Base-by-base conservation (phyloP, 2,329 filamentous ascomycete genomes). In the Graphilbum sp. region DNA sequence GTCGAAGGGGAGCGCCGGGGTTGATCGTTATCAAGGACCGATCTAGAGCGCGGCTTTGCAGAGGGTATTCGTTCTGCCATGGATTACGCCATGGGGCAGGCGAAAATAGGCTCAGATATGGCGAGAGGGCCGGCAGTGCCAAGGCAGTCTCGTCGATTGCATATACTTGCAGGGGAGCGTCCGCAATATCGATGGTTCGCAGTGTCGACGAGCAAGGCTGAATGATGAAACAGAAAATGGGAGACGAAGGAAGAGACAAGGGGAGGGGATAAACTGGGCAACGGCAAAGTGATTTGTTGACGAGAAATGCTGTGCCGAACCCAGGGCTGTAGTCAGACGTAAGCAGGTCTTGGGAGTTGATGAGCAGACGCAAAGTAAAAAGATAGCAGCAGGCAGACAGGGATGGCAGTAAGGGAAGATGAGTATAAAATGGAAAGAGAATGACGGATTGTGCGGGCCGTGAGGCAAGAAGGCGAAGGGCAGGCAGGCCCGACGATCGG, bases 11-110 rank as follows among this genome's bases (percentile, higher is more conserved):
- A 38, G 29, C 18, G 41, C 16, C 36, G 43, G 19, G 41, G 35
- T n/a, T 27, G 35, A 38, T 45, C 62, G 66, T 67, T 65, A 58
- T 70, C 64, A 60, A 62, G 60, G 65, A 57, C 61, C 62, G 62
- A 62, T 64, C 60, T 58, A 54, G 61, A 60, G 58, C 62, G 62
- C 61, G 54, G 54, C 50, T 58, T 62, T 60, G 59, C 58, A 58
- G 55, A 52, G 53, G 35, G 35, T 17, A 59, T 74, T 72, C 64
- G 69, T 67, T 74, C 69, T 72, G 70, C 70, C 71, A 75, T 75
- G 67, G 66, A 70, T 70, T 73, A 75, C 70, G 70, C 70, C 70
- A 75, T 75, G 58, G 63, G 67, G 62, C 66, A 40, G 25, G 36
- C 36, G 24, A 34, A 33, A 19, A 25, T 32, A 25, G 15, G 25